Conservation (phyloP, 371 early-diverging fungal genomes). For the Choanephora cucurbitarum region DNA sequence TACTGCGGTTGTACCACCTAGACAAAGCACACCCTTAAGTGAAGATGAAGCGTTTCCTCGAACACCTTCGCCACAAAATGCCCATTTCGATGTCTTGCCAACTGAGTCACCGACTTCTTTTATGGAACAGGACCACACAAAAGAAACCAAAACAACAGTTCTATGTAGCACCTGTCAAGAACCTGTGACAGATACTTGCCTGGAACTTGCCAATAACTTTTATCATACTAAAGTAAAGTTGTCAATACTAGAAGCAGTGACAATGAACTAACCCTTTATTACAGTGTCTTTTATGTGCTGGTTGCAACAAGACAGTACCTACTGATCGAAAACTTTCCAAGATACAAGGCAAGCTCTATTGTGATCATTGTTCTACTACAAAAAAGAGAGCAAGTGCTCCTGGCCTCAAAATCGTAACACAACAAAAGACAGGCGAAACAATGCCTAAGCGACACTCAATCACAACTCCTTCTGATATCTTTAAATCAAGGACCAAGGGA, state of each 20-base stretch:
- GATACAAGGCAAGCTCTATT: constrained; percentile 56
- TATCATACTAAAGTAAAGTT: constrained; percentile 34
- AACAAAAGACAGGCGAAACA: not conserved
- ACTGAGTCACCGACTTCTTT: not conserved
- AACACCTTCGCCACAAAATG: constrained; percentile 15
- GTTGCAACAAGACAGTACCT: constrained; percentile 45
- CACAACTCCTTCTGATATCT: constrained; percentile 23
- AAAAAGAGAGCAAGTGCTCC: not conserved
- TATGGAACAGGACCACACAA: not conserved
- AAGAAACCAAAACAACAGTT: not conserved
- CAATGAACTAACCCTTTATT: too few relatives aligned
- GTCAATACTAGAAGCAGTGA: too few relatives aligned
- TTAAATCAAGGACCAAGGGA: constrained; percentile 25
- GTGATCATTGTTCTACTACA: constrained; percentile 51
- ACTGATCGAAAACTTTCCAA: constrained; percentile 61
- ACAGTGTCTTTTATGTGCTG: constrained; percentile 57
- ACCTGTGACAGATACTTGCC: constrained; percentile 28
- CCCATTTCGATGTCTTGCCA: constrained; percentile 10
- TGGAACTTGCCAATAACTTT: constrained; percentile 23
- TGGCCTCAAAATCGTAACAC: not conserved
- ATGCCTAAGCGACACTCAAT: constrained; percentile 2
- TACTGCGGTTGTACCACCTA: not conserved
- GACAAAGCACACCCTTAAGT: constrained; percentile 15
- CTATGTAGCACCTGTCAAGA: constrained; percentile 21
- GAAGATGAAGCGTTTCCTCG: constrained; percentile 24